These are phyloP conservation scores for Fusarium haematococcum DNA, from an alignment of 2,329 filamentous ascomycete genomes.

Conservation along the genomic window DNA sequence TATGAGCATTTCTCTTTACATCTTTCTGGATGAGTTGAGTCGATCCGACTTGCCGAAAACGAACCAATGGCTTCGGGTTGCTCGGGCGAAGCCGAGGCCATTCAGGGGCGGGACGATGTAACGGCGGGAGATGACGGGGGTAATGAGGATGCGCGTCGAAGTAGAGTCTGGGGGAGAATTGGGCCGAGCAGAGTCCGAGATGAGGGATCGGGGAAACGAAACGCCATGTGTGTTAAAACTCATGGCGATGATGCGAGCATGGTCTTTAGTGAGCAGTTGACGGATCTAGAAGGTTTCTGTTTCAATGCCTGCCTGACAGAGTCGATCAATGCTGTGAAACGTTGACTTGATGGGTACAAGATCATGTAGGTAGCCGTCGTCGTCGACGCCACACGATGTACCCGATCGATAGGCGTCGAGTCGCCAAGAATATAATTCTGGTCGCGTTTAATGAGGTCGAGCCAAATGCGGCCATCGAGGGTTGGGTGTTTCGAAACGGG, in stretches of 20 bases:
- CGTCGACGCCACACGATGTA: neutral
- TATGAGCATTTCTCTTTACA: neutral
- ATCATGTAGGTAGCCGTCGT: neutral
- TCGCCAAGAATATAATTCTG: neutral
- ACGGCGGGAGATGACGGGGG: constrained; percentile 24
- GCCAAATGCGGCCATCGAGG: neutral
- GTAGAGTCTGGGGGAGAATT: constrained; percentile 28
- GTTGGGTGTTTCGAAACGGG: constrained; percentile 7
- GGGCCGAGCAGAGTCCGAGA: constrained; percentile 35
- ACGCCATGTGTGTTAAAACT: constrained; percentile 11
- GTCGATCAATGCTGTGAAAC: neutral
- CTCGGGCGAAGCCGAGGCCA: neutral
- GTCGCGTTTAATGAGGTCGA: neutral
- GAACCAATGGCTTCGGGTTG: neutral
- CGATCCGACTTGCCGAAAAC: neutral
- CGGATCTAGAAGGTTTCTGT: neutral
- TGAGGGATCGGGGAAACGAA: constrained; percentile 33
- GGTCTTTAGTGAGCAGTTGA: neutral
- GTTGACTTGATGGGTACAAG: neutral
- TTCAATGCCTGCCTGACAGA: neutral
- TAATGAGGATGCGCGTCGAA: constrained; percentile 20
- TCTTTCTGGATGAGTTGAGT: neutral
- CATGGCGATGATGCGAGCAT: constrained; percentile 19
- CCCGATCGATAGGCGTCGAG: neutral
- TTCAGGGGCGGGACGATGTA: constrained; percentile 19